Evolutionary conservation across 768 basidiomycete genomes (phyloP), one percentile per base, ranked within the genome.

Genomic region (Psilocybe cyanescens): DNA sequence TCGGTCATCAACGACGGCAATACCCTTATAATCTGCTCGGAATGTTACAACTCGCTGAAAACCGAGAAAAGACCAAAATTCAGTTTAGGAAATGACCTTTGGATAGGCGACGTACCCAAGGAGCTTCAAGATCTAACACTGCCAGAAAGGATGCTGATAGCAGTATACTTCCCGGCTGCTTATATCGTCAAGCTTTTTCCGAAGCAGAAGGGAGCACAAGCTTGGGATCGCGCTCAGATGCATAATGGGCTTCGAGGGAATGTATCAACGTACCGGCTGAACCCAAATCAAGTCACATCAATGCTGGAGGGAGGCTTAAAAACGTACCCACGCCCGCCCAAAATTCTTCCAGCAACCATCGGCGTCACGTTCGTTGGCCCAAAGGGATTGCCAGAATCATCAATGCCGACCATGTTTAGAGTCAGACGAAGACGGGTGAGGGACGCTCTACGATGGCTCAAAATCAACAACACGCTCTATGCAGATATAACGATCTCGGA

Each of bases 221-320:
- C 53, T 8, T 71, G 70, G 67, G 61, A 80, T 5, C 44, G n/a
- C 3, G 29, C 28, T 0, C 56, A 55, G 14, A 29, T 65, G 35
- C 60, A 65, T 16, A 58, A 41, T 17, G 63, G 51, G 11, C 11
- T 65, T 30, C 48, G 33, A 9, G 64, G 64, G 28, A 65, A 77
- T 55, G 75, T 80, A 0, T 75, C 72, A 0, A 74, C 73, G 54
- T 79, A 19, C 59, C 55, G 14, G 49, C 58, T 81, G 0, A n/a
- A 62, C 28, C 12, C 63, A 66, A 17, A 71, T 73, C 46, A 51
- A 4, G 45, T 60, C 4, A 33, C 51, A 1, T 8, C 19, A 1
- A 55, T 64, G 28, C 19, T 64, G 0, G 51, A 58, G 3, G 56
- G 46, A 1, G 4, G 5, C 24, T 16, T 53, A 2, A 31, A 45